Evolutionary conservation across 306 rosid species (phyloP).

Genomic region (Glycyrrhiza uralensis): DNA sequence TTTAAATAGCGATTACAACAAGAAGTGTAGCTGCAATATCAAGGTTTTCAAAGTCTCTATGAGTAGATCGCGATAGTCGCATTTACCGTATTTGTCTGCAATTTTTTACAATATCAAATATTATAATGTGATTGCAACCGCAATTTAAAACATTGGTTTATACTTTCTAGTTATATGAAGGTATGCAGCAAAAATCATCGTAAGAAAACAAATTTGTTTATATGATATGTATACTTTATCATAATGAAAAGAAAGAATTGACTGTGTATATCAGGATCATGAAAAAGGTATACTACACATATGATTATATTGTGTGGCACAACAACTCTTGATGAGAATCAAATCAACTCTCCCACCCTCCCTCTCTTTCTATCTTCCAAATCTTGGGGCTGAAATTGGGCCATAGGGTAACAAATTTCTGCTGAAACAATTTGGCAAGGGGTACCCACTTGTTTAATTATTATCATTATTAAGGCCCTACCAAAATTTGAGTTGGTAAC

Average conservation of each 20-base stretch:
- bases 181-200: constrained; percentile 31
- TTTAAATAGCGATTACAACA: too few species aligned
- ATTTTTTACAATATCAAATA: too few species aligned
- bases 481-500: constrained; percentile 20
- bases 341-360: too few species aligned
- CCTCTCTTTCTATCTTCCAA: neutral
- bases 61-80: too few species aligned
- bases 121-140: too few species aligned
- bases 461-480: neutral
- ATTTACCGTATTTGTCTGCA: too few species aligned
- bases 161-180: constrained; percentile 19
- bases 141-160: too few species aligned
- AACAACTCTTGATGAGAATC: too few species aligned
- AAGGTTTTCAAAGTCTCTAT: too few species aligned
- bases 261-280: constrained; percentile 44
- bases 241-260: constrained; percentile 36
- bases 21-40: too few species aligned
- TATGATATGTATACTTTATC: constrained; percentile 49
- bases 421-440: neutral
- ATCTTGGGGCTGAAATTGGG: constrained; percentile 1
- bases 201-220: constrained; percentile 24
- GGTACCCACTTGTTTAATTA: constrained; percentile 7
- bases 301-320: constrained; percentile 27
- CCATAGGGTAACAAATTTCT: neutral
- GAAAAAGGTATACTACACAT: constrained; percentile 28